Evolutionary conservation across 768 basidiomycete species (phyloP), one percentile per base, ranked within the genome.

Genomic region (Kwoniella mangroviensis): DNA sequence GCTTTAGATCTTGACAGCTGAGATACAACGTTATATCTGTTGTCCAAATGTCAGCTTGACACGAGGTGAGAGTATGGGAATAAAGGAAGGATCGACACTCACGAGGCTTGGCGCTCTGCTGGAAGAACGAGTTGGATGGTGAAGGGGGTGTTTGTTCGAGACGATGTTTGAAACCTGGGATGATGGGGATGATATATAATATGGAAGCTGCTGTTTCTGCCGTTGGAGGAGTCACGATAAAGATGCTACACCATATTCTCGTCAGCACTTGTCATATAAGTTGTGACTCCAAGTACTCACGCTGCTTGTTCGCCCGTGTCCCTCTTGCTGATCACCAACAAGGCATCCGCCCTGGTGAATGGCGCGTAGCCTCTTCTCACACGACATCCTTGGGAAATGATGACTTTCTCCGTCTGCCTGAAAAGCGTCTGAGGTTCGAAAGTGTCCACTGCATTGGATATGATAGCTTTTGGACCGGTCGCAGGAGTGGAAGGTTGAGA

Each of bases 121-220:
- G 73, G 58, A 80, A 78, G 73, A 75, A 77, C 5, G 76, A 77
- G 21, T 68, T 71, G 21, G 79, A 76, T 3, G 79, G 79, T 11
- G 76, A 77, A 3, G 76, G 79, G 1, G 79, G 79, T 5, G 75
- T 75, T 56, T 80, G 79, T 41, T 72, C 68, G 13, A 80, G 51
- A 3, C 53, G 52, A 34, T 78, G 73, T 45, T 68, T 67, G 65
- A 80, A 74, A 15, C 56, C 26, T 22, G 62, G 43, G 4, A 52
- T 65, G 65, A 80, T 68, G 12, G 75, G 71, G 3, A 80, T 60
- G 21, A 63, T 40, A 40, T 75, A 70, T 3, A 70, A 26, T 42
- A 77, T 72, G 5, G 65, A 52, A 11, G 67, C 52, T 15, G 66
- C 54, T 11, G 19, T 26, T 3, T 45, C 21, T 2, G 41, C 3